A percentile compares a stretch with the other conserved stretches of the same genome.
Evolutionary conservation across 2,329 filamentous ascomycete genomes (phyloP).

Genomic region (Ceratocystis ficicola): DNA sequence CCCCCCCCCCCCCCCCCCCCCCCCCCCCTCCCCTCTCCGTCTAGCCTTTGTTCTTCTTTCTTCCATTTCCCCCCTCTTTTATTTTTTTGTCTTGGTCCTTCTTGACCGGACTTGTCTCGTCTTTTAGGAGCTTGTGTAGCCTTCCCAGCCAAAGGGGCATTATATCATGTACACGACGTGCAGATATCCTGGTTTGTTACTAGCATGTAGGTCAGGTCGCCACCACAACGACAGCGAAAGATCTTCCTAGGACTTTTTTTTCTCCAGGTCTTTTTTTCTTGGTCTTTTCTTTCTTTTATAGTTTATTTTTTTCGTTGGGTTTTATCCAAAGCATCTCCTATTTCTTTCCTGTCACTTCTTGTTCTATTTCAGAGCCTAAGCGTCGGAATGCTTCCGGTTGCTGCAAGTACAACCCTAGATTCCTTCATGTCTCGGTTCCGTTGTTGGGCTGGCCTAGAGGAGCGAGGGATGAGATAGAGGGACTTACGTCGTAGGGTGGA

Average conservation of each 20-base stretch:
- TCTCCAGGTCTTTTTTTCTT: background rate
- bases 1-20: no score
- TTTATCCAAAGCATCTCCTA: background rate
- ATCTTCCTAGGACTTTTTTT: background rate
- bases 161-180: background rate
- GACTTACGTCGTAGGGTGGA: background rate
- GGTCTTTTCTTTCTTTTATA: background rate
- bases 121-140: background rate
- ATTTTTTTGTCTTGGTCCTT: background rate
- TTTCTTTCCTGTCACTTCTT: background rate
- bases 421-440: slow-evolving; percentile 4
- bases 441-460: background rate
- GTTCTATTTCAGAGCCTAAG: background rate
- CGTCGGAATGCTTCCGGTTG: background rate
- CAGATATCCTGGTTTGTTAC: background rate
- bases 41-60: background rate
- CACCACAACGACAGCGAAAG: background rate
- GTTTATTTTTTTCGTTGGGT: background rate
- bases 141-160: background rate
- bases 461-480: background rate
- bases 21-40: no score
- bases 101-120: background rate
- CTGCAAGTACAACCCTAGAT: background rate
- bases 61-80: background rate
- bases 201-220: no score